Evolutionary conservation across 345 rosid species (phyloP), one percentile per base, ranked within the genome.

Genomic region (Camelina hispida): DNA sequence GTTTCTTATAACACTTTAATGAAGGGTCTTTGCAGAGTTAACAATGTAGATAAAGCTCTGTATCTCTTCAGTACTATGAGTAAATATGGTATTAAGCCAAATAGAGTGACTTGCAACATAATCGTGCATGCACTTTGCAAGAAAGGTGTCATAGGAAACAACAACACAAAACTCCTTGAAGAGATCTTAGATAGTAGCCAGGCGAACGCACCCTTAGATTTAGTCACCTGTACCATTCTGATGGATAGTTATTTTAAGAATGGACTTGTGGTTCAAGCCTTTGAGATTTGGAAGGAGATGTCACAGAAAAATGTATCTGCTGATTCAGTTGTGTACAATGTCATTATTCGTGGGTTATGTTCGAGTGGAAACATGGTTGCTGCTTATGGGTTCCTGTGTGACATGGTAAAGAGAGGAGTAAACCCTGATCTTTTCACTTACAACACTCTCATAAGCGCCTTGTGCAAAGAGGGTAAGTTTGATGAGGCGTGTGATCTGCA

Each of bases 221-320:
- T 84, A 72, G 66, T 87, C 57, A 82, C 85, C 17, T 86, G 79
- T 56, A 89, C 97, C 66, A 89, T 86, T 73, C 81, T 87, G 62
- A 87, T 91, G 90, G 89, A 87, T 86, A 78, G 82, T 62, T 86
- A 44, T 83, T 85, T 87, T 69, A 89, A 85, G 88, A 86, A 77
- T 56, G 89, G 89, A 42, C 76, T 83, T 56, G 80, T 76, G 56
- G 73, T 46, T 76, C 77, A 81, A 42, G 97, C 91, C 48, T 67
- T 84, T 69, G 66, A 44, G 42, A 16, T 82, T 20, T 85, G 93
- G 96, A 75, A 84, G 58, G 76, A 79, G 71, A 77, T 87, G 75
- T 62, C 70, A 16, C 57, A 50, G 67, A 76, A 72, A 23, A 77
- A 81, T 47, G 63, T 34, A 28, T 73, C 68, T 66, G 38, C 79